These are phyloP conservation scores for Neurospora sp. DNA, from an alignment of 495 filamentous ascomycete species.

Conservation along the genomic window DNA sequence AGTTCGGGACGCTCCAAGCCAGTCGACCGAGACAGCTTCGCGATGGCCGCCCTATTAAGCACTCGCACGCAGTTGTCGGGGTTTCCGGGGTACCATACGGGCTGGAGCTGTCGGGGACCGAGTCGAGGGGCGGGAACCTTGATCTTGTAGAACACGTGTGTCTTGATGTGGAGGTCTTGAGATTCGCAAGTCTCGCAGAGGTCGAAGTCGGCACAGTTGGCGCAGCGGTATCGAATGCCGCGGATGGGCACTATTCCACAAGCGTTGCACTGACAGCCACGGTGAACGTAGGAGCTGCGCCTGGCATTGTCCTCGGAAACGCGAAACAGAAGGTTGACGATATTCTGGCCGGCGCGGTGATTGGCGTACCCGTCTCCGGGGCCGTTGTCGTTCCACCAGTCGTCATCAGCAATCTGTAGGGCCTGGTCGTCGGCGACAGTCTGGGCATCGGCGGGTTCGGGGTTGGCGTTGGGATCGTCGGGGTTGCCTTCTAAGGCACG, in stretches of 20 bases:
- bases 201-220: constrained; percentile 88
- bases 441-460: constrained; percentile 42
- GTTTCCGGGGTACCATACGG: constrained; percentile 86
- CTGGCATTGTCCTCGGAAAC: constrained; percentile 77
- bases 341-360: constrained; percentile 58
- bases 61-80: constrained; percentile 51
- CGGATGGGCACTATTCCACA: constrained; percentile 80
- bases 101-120: constrained; percentile 51
- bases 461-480: constrained; percentile 38
- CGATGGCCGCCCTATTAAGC: constrained; percentile 52
- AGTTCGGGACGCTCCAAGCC: constrained; percentile 73
- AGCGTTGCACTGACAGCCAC: constrained; percentile 85
- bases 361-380: constrained; percentile 26
- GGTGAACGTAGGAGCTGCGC: constrained; percentile 82
- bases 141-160: constrained; percentile 91
- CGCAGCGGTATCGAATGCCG: constrained; percentile 82
- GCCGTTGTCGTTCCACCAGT: constrained; percentile 38
- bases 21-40: constrained; percentile 58
- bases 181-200: constrained; percentile 85
- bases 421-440: constrained; percentile 48
- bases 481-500: background rate
- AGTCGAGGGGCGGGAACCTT: constrained; percentile 37
- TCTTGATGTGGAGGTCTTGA: constrained; percentile 75
- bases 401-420: constrained; percentile 36
- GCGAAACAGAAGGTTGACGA: constrained; percentile 62